Base-by-base conservation (phyloP, 2,329 filamentous ascomycete species). In the Akanthomyces dipterigenus region DNA sequence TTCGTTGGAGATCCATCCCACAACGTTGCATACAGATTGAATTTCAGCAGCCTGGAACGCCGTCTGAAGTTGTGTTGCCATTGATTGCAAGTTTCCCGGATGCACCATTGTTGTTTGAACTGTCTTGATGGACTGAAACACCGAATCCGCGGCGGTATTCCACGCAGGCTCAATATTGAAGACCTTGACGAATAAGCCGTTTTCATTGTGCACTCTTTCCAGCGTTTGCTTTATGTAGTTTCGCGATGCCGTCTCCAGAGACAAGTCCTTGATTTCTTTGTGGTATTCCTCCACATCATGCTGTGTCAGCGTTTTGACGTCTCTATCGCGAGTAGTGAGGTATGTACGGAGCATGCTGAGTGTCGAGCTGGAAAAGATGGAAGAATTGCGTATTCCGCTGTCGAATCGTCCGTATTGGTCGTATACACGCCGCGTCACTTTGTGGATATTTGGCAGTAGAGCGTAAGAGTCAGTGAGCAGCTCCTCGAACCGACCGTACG, bases 151-250 rank as follows among this genome's bases (percentile, higher is more conserved):
- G 24, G 81, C 74, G 0, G 74, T 74, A 64, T 75, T 83, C 72
- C 82, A 84, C 24, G 79, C 75, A 1, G 82, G 78, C 50, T 85
- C 81, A 43, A 86, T 73, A 26, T 77, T 76, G 64, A 86, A 86
- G n/a, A 86, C 74, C 63, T 78, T 81, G 36, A 75, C 68, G 62
- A 86, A 84, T 3, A 86, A 69, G 22, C 71, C 75, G 28, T 79
- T 76, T 67, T 86, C 83, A 62, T 80, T 79, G 65, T 80, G 82
- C 2, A 82, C 78, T 28, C 82, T 78, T 67, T 86, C 83, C 60
- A 85, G 85, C 59, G 76, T 80, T 68, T 86, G 83, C 68, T 86
- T 86, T 64, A 86, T 77, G 60, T 79, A 83, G 65, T 83, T 85
- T 31, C 83, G 77, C 16, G 78, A 78, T 4, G 82, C 83, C 2